Base-by-base conservation (phyloP, 176 grass and related monocot genomes). In the Triticum timopheevii region DNA sequence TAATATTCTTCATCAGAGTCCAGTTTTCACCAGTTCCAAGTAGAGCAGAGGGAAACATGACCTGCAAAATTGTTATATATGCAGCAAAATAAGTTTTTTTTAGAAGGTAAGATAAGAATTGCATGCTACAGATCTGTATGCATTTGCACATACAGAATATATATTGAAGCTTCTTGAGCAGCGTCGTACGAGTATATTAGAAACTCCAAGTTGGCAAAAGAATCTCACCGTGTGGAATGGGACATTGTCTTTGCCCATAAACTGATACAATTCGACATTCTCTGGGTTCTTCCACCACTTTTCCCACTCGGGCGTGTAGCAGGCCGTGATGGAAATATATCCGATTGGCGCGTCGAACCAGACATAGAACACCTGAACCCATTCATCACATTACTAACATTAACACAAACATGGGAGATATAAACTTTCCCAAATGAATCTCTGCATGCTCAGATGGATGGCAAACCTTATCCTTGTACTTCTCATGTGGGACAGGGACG, bases 241-340 rank as follows among this genome's bases (percentile, higher is more conserved):
- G 20, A 97, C 92, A 80, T 94, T 93, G 79, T 97, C 95, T 88
- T 97, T 97, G 38, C 95, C 95, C 95, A 97, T 97, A 78, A 97
- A 97, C 80, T 94, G 95, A 69, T 94, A 97, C 10, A 94, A 61
- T 34, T 94, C 92, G 6, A 97, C 95, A 52, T 94, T 94, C n/a
- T 97, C 90, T 11, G 92, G 95, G 88, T 94, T 89, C 84, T 97
- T 97, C 95, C 95, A 97, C 95, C 95, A 97, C 38, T 92, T 92
- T 67, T 97, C 92, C 95, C 95, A 97, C 20, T 97, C 95, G 6
- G 82, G 68, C 1, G 92, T 97, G 76, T 93, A 97, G 86, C 86
- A 94, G 6, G 92, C 90, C 0, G 95, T 94, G 35, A 97, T 97
- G 61, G 95, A 97, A 44, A 94, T 84, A 65, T 97, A 97, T n/a